phyloP scores from a whole-genome alignment of 768 basidiomycete genomes.

The Suillus alpinus region DNA sequence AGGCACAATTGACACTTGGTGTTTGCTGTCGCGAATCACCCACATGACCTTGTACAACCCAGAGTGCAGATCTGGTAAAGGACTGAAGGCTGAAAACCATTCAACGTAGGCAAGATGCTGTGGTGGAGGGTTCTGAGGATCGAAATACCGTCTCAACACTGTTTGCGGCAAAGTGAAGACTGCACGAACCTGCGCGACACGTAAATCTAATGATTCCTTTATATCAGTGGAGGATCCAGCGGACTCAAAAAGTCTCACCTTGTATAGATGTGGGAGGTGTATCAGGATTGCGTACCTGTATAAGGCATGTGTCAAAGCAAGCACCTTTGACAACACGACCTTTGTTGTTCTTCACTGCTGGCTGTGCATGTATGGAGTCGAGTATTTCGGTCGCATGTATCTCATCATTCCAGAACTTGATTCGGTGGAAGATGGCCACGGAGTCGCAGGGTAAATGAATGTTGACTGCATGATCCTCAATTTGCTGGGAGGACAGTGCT shows the following conservation, averaged over 20 bases:
- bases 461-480: slow-evolving; percentile 12
- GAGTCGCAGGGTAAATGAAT: slow-evolving; percentile 12
- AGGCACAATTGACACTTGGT: too few relatives aligned
- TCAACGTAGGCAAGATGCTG: slow-evolving; percentile 10
- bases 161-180: slow-evolving; percentile 6
- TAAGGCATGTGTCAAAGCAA: slow-evolving; percentile 36
- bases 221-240: too few relatives aligned
- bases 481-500: slow-evolving; percentile 7
- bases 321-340: background rate
- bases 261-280: too few relatives aligned
- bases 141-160: slow-evolving; percentile 14
- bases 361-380: slow-evolving; percentile 33
- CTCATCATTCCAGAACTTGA: slow-evolving; percentile 21
- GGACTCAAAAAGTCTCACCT: too few relatives aligned
- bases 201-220: background rate
- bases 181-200: slow-evolving; percentile 9
- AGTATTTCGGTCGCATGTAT: slow-evolving; percentile 8
- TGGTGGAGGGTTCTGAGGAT: slow-evolving; percentile 15
- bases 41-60: slow-evolving; percentile 24
- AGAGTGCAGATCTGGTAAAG: slow-evolving; percentile 17
- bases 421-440: slow-evolving; percentile 31
- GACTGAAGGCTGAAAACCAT: slow-evolving; percentile 22
- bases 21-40: slow-evolving; percentile 10
- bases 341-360: slow-evolving; percentile 4
- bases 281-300: slow-evolving; percentile 1